Base-by-base conservation (phyloP, 495 filamentous ascomycete genomes). In the Cercophora scortea region DNA sequence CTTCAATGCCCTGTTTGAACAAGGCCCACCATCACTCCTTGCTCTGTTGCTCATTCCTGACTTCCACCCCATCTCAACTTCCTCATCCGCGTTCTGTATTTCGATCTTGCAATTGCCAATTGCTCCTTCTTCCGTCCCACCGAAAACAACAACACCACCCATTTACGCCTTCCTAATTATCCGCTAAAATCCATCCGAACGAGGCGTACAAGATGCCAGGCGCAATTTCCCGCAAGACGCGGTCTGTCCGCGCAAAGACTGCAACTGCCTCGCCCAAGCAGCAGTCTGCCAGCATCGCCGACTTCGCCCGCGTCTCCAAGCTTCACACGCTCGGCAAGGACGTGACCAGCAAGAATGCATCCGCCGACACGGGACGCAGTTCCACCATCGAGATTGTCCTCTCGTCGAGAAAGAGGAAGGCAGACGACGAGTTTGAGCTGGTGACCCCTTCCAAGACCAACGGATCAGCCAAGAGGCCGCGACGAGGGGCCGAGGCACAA, bases 241-340 rank as follows among this genome's bases (percentile, higher is more conserved):
- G 65, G 50, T 33, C 63, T 41, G 38, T 52, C 44, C 58, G 59
- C 42, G 61, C 58, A 58, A 65, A 56, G 56, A 42, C 47, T 25
- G 60, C 35, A 25, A 47, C 43, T 17, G 32, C 65, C 44, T 25
- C 46, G 35, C 58, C 57, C 43, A 42, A 50, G 12, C 16, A 52
- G 18, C 13, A 60, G 41, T 15, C 53, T 6, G 18, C 53, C 11
- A 48, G 43, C 53, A 66, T 74, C 49, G 59, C 52, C 66, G 69
- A 49, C 53, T 73, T 71, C 55, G 52, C 61, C 25, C 71, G 70
- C 47, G 55, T 74, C 51, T 73, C 73, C 5, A 74, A 74, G 59
- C 50, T 50, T 16, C 54, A 66, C 32, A 52, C 53, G 4, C 15
- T 51, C 17, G 59, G 62, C 36, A 74, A 77, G 54, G 61, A 69